A percentile compares a stretch with the other conserved stretches of the same genome.
These are phyloP conservation scores for Globisporangium nodosum DNA, from an alignment of 352 stramenopile genomes.

Conservation along the genomic window DNA sequence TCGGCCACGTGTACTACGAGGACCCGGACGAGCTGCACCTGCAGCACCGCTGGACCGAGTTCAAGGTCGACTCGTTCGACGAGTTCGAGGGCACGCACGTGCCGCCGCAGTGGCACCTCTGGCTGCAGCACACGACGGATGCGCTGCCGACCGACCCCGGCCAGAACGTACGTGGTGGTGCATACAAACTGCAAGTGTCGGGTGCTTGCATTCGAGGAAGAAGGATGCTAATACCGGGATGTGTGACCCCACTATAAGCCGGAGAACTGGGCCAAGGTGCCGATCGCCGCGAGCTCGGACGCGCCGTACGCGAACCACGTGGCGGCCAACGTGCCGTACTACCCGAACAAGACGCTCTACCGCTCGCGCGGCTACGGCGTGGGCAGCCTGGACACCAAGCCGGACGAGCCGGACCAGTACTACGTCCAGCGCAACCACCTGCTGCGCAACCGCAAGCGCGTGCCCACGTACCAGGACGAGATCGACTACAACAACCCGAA, in stretches of 20 bases:
- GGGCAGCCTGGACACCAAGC: constrained; percentile 52
- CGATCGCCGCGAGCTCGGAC: constrained; percentile 49
- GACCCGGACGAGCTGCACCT: constrained; percentile 69
- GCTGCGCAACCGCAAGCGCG: constrained; percentile 62
- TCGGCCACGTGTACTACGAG: constrained; percentile 87
- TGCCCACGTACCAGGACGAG: constrained; percentile 56
- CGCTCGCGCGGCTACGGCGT: constrained; percentile 78
- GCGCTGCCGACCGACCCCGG: constrained; percentile 44
- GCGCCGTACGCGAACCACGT: constrained; percentile 70
- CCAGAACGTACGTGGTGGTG: constrained; percentile 42
- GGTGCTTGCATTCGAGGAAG: not conserved
- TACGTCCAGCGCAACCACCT: constrained; percentile 78
- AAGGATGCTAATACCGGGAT: not conserved
- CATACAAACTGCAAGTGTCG: not conserved
- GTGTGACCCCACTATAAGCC: constrained; percentile 20
- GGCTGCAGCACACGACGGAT: constrained; percentile 82
- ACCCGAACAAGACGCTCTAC: constrained; percentile 72
- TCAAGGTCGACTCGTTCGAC: constrained; percentile 66
- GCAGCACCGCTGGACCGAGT: constrained; percentile 84
- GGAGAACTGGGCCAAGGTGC: constrained; percentile 60
- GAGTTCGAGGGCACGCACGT: constrained; percentile 78
- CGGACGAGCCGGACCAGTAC: constrained; percentile 71
- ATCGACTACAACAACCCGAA: constrained; percentile 84
- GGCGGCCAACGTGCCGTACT: constrained; percentile 57
- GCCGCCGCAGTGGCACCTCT: constrained; percentile 79